Evolutionary conservation across 2,329 filamentous ascomycete species (phyloP).

Genomic region (Aspergillus uvarum): DNA sequence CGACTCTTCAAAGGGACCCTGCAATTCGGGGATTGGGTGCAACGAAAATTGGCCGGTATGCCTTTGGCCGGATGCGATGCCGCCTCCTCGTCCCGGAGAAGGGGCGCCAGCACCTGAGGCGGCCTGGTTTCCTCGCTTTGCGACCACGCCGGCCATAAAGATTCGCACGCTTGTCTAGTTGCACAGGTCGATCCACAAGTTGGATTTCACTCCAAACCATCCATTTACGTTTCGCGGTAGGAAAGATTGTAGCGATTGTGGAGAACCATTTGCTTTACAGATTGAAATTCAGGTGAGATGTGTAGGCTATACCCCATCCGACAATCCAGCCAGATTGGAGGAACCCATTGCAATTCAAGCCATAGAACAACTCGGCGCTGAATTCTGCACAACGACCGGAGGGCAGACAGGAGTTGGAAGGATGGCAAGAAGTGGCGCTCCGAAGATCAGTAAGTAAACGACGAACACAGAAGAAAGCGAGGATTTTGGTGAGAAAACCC

Average conservation of each 20-base stretch:
- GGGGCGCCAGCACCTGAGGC: constrained; percentile 5
- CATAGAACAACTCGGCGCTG: background rate
- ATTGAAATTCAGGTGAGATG: background rate
- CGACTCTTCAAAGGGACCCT: constrained; percentile 49
- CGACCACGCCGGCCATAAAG: constrained; percentile 12
- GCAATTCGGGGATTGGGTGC: constrained; percentile 45
- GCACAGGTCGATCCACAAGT: background rate
- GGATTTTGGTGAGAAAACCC: background rate
- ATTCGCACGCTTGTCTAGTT: background rate
- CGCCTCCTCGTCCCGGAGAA: constrained; percentile 1
- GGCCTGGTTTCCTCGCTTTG: constrained; percentile 2
- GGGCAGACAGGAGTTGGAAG: background rate
- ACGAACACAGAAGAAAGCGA: background rate
- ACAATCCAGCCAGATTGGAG: background rate
- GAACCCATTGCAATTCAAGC: background rate
- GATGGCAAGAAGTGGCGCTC: background rate
- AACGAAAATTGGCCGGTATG: constrained; percentile 26
- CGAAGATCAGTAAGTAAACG: background rate
- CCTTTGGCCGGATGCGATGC: constrained; percentile 5
- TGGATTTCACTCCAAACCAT: background rate
- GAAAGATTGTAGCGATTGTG: background rate
- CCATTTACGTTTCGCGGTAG: background rate
- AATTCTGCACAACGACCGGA: background rate
- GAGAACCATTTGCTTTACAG: background rate
- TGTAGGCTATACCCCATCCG: background rate